These are phyloP conservation scores for Tremella fuciformis DNA, from an alignment of 768 basidiomycete genomes.

Conservation along the genomic window DNA sequence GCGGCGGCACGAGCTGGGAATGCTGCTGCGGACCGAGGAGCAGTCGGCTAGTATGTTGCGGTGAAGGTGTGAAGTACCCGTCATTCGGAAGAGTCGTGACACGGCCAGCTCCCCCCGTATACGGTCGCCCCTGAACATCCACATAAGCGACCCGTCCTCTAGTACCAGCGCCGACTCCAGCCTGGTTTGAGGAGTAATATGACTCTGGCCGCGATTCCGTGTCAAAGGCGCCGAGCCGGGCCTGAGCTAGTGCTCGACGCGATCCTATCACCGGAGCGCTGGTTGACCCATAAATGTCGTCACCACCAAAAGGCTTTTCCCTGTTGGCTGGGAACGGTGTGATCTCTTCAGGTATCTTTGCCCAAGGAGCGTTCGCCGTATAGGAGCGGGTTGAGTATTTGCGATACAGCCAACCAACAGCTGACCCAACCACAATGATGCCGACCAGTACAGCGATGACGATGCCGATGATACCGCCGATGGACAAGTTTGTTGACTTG, in stretches of 20 bases:
- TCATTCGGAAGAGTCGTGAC: slow-evolving; percentile 17
- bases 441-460: slow-evolving; percentile 37
- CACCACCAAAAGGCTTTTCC: slow-evolving; percentile 18
- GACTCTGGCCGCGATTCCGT: slow-evolving; percentile 27
- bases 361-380: slow-evolving; percentile 31
- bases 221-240: slow-evolving; percentile 31
- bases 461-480: slow-evolving; percentile 37
- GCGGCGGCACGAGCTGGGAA: background rate
- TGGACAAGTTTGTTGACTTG: slow-evolving; percentile 22
- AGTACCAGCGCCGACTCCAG: slow-evolving; percentile 35
- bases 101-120: slow-evolving; percentile 32
- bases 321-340: slow-evolving; percentile 32
- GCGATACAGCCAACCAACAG: slow-evolving; percentile 41
- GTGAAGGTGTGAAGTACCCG: slow-evolving; percentile 18
- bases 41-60: slow-evolving; percentile 22
- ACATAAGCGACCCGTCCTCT: slow-evolving; percentile 6
- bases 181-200: slow-evolving; percentile 28
- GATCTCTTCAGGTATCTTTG: slow-evolving; percentile 40
- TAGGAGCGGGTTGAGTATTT: slow-evolving; percentile 34
- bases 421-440: slow-evolving; percentile 31
- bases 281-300: slow-evolving; percentile 37
- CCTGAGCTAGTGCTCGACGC: slow-evolving; percentile 36
- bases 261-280: slow-evolving; percentile 44
- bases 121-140: slow-evolving; percentile 42
- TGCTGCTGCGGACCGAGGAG: slow-evolving; percentile 25